Evolutionary conservation across 768 basidiomycete genomes (phyloP).

Genomic region (Termitomyces sp.): DNA sequence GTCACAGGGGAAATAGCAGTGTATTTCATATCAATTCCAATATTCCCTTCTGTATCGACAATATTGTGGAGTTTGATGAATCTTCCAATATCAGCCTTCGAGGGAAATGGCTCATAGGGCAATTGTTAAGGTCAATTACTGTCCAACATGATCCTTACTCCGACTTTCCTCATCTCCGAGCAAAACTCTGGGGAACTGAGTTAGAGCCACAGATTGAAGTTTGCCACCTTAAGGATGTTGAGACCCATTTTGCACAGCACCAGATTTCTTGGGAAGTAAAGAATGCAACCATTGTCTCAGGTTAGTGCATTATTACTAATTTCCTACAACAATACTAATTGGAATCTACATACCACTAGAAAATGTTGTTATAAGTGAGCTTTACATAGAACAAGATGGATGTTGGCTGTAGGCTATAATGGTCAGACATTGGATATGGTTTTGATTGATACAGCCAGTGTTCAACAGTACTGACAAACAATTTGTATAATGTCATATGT

Average conservation of each 20-base stretch:
- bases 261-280: neutral
- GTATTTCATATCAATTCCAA: neutral
- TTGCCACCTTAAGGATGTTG: neutral
- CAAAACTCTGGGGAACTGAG: neutral
- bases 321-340: neutral
- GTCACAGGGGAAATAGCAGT: neutral
- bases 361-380: neutral
- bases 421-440: neutral
- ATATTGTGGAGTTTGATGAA: neutral
- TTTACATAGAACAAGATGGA: neutral
- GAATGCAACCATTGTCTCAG: neutral
- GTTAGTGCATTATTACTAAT: neutral
- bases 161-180: neutral
- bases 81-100: neutral
- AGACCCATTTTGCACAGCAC: neutral
- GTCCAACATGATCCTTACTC: neutral
- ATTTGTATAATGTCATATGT: too few species aligned
- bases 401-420: neutral
- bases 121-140: neutral
- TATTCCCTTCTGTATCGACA: neutral
- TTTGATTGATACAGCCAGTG: neutral
- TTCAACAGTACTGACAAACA: too few species aligned
- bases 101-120: neutral
- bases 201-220: neutral
- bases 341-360: neutral